phyloP scores from a whole-genome alignment of 192 early-diverging fungal species.

The Geranomyces michiganensis region DNA sequence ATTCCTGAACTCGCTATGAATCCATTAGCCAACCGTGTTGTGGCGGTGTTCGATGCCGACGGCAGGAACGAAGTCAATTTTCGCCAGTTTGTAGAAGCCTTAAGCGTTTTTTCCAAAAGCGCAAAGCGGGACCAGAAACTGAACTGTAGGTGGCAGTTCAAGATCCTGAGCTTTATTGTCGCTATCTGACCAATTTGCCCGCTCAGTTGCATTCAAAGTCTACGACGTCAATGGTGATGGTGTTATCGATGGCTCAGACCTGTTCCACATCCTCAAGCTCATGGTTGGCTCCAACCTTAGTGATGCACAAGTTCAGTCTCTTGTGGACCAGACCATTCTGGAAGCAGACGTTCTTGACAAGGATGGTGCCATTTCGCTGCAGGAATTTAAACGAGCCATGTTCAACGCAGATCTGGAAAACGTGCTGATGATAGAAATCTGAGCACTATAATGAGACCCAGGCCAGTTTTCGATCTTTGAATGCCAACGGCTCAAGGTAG shows the following conservation, averaged over 20 bases:
- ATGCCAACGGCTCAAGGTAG: too few relatives aligned
- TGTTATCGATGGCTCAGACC: slow-evolving; percentile 44
- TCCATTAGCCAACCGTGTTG: slow-evolving; percentile 48
- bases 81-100: slow-evolving; percentile 39
- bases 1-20: slow-evolving; percentile 58
- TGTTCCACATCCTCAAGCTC: slow-evolving; percentile 42
- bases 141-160: slow-evolving; percentile 35
- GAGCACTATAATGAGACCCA: too few relatives aligned
- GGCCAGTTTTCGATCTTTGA: too few relatives aligned
- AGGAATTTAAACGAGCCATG: slow-evolving; percentile 53
- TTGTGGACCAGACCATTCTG: slow-evolving; percentile 52
- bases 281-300: slow-evolving; percentile 46
- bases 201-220: slow-evolving; percentile 56
- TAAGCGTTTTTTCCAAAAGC: slow-evolving; percentile 41
- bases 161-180: not conserved
- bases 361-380: slow-evolving; percentile 50
- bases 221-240: slow-evolving; percentile 58
- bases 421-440: slow-evolving; percentile 45
- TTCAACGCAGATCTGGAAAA: slow-evolving; percentile 46
- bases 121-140: slow-evolving; percentile 51
- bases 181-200: not conserved
- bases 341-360: slow-evolving; percentile 51
- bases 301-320: slow-evolving; percentile 44
- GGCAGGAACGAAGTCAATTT: slow-evolving; percentile 46
- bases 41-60: slow-evolving; percentile 46